Conservation (phyloP, 164 flowering plant species). For the Vitis labrusca region DNA sequence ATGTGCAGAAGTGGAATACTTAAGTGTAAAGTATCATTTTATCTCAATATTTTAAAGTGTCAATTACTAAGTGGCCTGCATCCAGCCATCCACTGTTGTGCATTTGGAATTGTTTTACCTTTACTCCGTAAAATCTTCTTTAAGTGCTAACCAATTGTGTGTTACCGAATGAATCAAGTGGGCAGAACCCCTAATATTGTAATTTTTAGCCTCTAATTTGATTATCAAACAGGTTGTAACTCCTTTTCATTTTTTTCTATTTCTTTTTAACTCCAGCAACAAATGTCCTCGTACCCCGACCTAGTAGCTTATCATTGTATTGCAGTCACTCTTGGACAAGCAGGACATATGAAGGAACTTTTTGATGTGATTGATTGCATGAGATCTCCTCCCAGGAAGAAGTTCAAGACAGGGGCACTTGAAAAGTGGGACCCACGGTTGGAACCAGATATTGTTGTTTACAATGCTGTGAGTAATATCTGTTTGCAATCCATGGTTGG, state of each 20-base stretch:
- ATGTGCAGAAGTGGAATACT: too few relatives aligned
- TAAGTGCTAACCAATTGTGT: too few relatives aligned
- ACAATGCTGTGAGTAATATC: constrained; percentile 74
- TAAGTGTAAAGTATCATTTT: too few relatives aligned
- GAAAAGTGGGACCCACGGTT: constrained; percentile 80
- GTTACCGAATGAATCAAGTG: too few relatives aligned
- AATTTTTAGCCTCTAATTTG: too few relatives aligned
- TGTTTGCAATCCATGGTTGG: neutral
- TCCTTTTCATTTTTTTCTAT: neutral
- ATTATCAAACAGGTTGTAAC: too few relatives aligned
- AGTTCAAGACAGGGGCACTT: constrained; percentile 45
- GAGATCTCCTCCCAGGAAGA: constrained; percentile 77
- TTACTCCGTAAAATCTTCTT: too few relatives aligned
- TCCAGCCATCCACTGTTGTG: too few relatives aligned
- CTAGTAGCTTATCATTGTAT: constrained; percentile 81
- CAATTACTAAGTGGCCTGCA: too few relatives aligned
- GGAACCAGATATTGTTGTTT: constrained; percentile 83
- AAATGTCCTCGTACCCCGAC: constrained; percentile 80
- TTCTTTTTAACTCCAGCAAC: constrained; percentile 48
- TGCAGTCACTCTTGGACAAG: constrained; percentile 96
- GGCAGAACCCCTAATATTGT: too few relatives aligned
- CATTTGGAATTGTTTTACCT: too few relatives aligned
- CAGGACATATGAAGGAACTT: constrained; percentile 87
- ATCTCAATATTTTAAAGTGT: too few relatives aligned
- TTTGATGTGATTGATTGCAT: constrained; percentile 91